Evolutionary conservation across 2,329 filamentous ascomycete species (phyloP).

Genomic region (Madurella fahalii): DNA sequence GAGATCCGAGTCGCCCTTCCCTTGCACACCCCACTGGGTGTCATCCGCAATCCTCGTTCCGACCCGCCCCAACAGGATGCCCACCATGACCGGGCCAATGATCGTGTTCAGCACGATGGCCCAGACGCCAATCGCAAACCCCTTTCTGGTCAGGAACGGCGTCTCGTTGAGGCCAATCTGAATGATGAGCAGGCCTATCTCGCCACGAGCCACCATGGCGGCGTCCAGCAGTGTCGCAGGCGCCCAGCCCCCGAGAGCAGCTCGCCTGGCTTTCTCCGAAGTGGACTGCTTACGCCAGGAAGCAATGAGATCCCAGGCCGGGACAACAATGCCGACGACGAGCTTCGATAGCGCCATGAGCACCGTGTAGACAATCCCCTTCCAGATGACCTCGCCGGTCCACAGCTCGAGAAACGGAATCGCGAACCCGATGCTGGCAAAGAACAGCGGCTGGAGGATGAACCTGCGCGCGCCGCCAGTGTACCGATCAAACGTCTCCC

Average conservation of each 20-base stretch:
- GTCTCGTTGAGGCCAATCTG: slow-evolving; percentile 27
- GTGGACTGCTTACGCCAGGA: background rate
- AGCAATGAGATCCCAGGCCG: slow-evolving; percentile 22
- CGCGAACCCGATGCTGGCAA: slow-evolving; percentile 71
- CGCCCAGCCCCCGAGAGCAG: slow-evolving; percentile 43
- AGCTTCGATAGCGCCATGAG: slow-evolving; percentile 66
- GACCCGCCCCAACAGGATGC: slow-evolving; percentile 38
- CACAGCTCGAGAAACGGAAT: slow-evolving; percentile 73
- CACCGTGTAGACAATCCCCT: slow-evolving; percentile 65
- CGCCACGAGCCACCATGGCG: slow-evolving; percentile 71
- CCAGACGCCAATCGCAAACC: slow-evolving; percentile 52
- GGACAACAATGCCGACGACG: slow-evolving; percentile 52
- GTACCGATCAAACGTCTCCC: slow-evolving; percentile 37
- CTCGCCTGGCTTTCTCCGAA: background rate
- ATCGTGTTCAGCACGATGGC: slow-evolving; percentile 54
- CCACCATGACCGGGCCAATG: slow-evolving; percentile 46
- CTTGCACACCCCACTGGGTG: slow-evolving; percentile 21
- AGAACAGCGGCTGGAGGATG: slow-evolving; percentile 68
- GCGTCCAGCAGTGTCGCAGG: slow-evolving; percentile 62
- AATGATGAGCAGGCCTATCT: slow-evolving; percentile 72
- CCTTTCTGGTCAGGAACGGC: slow-evolving; percentile 19
- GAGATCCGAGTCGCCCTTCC: slow-evolving; percentile 1
- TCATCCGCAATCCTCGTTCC: slow-evolving; percentile 17
- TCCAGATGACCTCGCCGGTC: slow-evolving; percentile 59
- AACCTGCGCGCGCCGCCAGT: slow-evolving; percentile 38